Evolutionary conservation across 768 basidiomycete genomes (phyloP).

Genomic region (Zangia roseola): DNA sequence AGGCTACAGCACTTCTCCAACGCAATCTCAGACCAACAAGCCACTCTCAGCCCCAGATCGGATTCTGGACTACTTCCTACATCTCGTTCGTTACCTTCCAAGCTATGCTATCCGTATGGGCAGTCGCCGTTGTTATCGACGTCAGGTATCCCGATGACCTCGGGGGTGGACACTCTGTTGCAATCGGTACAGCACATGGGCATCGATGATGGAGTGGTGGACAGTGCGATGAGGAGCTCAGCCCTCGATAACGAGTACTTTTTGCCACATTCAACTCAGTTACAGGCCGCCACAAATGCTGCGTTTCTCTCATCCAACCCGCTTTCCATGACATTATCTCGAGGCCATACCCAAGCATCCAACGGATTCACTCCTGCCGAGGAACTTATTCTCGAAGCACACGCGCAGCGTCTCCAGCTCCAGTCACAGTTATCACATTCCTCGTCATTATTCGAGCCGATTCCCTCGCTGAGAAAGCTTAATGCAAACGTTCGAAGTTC

Average conservation of each 20-base stretch:
- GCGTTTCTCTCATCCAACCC: slow-evolving; percentile 9
- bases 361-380: slow-evolving; percentile 69
- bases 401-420: slow-evolving; percentile 30
- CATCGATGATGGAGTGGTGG: slow-evolving; percentile 15
- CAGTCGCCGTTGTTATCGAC: slow-evolving; percentile 16
- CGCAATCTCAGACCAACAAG: slow-evolving; percentile 3
- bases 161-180: slow-evolving; percentile 40
- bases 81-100: slow-evolving; percentile 22
- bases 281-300: slow-evolving; percentile 24
- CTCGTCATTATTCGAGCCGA: slow-evolving; percentile 9
- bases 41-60: not conserved
- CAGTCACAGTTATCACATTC: slow-evolving; percentile 11
- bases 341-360: slow-evolving; percentile 36
- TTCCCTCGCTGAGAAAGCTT: slow-evolving; percentile 4
- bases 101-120: slow-evolving; percentile 16
- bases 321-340: slow-evolving; percentile 11
- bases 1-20: slow-evolving; percentile 10
- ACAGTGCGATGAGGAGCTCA: slow-evolving; percentile 11
- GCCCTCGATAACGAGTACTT: slow-evolving; percentile 17
- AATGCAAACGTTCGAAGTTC: slow-evolving; percentile 10
- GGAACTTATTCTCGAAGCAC: slow-evolving; percentile 63
- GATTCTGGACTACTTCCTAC: slow-evolving; percentile 9
- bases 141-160: slow-evolving; percentile 28
- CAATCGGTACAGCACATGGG: slow-evolving; percentile 33
- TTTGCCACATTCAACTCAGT: slow-evolving; percentile 17